Evolutionary conservation across 768 basidiomycete species (phyloP).

Genomic region (Phlebiopsis flavidoalba): DNA sequence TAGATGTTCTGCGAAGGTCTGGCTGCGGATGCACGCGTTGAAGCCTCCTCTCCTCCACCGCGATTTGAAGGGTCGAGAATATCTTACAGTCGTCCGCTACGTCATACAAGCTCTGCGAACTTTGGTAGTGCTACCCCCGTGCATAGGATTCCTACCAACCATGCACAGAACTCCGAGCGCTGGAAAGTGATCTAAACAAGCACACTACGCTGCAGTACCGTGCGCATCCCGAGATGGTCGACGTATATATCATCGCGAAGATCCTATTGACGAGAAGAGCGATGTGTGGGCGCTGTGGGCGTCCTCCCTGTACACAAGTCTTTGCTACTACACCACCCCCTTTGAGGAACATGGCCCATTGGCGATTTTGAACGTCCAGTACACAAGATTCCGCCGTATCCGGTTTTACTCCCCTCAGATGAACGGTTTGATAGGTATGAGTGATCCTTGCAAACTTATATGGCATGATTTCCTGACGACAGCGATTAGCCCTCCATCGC

Average conservation of each 20-base stretch:
- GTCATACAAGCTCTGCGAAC: conserved; percentile 93
- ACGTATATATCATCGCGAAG: conserved; percentile 75
- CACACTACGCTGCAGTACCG: conserved; percentile 97
- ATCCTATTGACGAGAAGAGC: conserved; percentile 87
- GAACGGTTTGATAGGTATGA: conserved; percentile 76
- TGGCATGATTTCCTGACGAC: background rate
- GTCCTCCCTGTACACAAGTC: conserved; percentile 96
- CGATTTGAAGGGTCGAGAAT: conserved; percentile 98
- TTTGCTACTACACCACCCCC: conserved; percentile 98
- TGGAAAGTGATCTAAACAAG: conserved; percentile 89
- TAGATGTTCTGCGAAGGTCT: conserved; percentile 56
- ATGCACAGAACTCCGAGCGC: conserved; percentile 79
- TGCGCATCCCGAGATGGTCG: conserved; percentile 99
- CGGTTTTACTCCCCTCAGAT: conserved; percentile 80
- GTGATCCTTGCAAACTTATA: background rate
- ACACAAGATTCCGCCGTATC: conserved; percentile 85
- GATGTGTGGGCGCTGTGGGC: conserved; percentile 98
- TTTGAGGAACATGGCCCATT: conserved; percentile 97
- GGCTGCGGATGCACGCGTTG: conserved; percentile 84
- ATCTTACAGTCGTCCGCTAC: conserved; percentile 84
- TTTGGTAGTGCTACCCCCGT: conserved; percentile 91
- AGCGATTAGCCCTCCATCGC: conserved; percentile 72
- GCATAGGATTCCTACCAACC: conserved; percentile 65
- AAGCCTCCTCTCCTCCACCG: conserved; percentile 90
- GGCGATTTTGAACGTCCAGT: conserved; percentile 95